Evolutionary conservation across 345 rosid species (phyloP), one percentile per base, ranked within the genome.

Genomic region (Capsella bursapastoris): DNA sequence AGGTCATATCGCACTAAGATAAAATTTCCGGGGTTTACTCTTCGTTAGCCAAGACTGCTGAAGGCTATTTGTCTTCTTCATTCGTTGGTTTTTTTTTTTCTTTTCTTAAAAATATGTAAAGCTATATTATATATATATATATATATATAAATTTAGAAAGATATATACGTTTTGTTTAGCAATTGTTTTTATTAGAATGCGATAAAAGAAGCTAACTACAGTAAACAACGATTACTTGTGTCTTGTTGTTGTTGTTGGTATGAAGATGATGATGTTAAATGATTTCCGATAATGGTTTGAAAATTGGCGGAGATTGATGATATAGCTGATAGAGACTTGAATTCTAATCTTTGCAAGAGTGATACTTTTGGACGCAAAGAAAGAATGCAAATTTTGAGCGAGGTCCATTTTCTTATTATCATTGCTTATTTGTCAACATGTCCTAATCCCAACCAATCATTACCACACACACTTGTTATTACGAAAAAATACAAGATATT

Each of bases 371-470:
- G 57, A 11, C 57, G 34, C 34, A 51, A 53, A 55, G 22, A 55
- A 55, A 55, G 37, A 29, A 22, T 2, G 60, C 11, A 31, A 56
- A 38, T 27, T 25, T 2, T 2, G 25, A 51, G 31, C 3, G 8
- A 57, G 25, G 62, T 34, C 27, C 43, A 15, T 57, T 34, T 57
- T 8, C 14, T 15, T 32, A 32, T 22, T 3, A 57, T 57, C 13
- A 57, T 32, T 57, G 61, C 41, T 8, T 57, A 27, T 34, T 15
- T 57, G 63, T 34, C 27, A 57, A 15, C 63, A 57, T 57, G 63
- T 15, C 63, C 16, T 57, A 15, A 57, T 57, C 27, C 8, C 43
- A 57, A 15, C 8, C 43, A 57, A 15, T 57, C 43, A 57, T 15
- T 15, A 22, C 25, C 25, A 22, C 22, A 22, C 6, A 34, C 14